Conservation (phyloP, 768 basidiomycete genomes). For the Pulveroboletus sp. region DNA sequence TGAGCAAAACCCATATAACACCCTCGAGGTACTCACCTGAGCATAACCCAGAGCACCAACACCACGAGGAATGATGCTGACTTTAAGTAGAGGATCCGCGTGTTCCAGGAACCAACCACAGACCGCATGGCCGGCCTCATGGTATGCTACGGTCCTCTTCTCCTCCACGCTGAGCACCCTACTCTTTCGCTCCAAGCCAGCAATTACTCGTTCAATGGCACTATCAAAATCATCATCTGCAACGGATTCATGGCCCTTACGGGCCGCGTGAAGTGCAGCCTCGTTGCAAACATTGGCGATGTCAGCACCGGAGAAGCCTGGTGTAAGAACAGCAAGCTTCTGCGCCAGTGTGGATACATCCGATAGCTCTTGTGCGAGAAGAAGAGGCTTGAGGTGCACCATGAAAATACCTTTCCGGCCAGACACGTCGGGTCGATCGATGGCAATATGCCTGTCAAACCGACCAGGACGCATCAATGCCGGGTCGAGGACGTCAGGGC, state of each 20-base stretch:
- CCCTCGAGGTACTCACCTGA: constrained; percentile 51
- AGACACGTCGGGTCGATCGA: constrained; percentile 92
- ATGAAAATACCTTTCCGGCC: constrained; percentile 92
- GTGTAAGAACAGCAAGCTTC: constrained; percentile 93
- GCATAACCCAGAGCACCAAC: constrained; percentile 96
- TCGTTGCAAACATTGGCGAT: constrained; percentile 99
- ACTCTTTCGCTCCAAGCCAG: constrained; percentile 94
- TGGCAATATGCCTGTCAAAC: constrained; percentile 94
- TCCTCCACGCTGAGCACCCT: constrained; percentile 90
- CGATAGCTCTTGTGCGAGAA: constrained; percentile 53
- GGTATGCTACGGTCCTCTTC: constrained; percentile 98
- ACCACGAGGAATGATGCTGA: constrained; percentile 97
- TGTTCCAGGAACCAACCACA: constrained; percentile 99
- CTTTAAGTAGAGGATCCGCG: constrained; percentile 94
- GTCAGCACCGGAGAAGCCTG: constrained; percentile 98
- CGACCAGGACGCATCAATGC: constrained; percentile 97
- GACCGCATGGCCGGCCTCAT: constrained; percentile 98
- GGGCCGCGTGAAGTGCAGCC: constrained; percentile 92
- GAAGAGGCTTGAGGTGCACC: constrained; percentile 87
- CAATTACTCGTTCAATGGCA: constrained; percentile 97
- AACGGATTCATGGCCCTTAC: constrained; percentile 75
- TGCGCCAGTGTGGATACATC: constrained; percentile 66
- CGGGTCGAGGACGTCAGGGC: constrained; percentile 93
- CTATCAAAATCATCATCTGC: constrained; percentile 89
- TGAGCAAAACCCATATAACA: constrained; percentile 7